Conservation (phyloP, 164 flowering plant species). For the Aristolochia californica region DNA sequence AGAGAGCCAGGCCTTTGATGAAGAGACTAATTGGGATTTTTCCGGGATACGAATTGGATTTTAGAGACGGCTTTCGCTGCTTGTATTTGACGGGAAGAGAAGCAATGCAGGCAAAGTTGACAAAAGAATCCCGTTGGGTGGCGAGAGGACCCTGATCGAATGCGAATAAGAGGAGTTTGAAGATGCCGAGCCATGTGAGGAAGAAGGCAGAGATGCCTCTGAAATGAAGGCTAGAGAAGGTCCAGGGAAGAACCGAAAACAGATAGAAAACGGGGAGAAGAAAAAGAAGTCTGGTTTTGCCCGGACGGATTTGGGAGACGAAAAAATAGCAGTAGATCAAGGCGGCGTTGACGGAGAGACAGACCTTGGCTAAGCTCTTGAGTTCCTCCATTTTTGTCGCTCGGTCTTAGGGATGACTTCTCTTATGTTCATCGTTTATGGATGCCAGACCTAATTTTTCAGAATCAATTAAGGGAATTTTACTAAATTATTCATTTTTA, state of each 20-base stretch:
- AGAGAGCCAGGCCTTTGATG: constrained; percentile 6
- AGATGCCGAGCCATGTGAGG: constrained; percentile 54
- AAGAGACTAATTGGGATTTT: neutral
- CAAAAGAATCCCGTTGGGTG: neutral
- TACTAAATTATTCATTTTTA: too few relatives aligned
- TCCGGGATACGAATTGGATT: neutral
- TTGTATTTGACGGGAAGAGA: constrained; percentile 15
- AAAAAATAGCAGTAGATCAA: constrained; percentile 29
- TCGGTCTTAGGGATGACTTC: too few relatives aligned
- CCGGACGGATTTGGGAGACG: constrained; percentile 18
- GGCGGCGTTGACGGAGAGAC: constrained; percentile 18
- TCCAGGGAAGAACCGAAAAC: constrained; percentile 36
- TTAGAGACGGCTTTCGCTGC: neutral
- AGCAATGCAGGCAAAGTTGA: constrained; percentile 8
- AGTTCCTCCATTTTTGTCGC: constrained; percentile 19
- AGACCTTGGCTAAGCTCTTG: constrained; percentile 27
- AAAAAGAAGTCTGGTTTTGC: constrained; percentile 23
- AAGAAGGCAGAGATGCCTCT: constrained; percentile 25
- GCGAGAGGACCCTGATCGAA: constrained; percentile 14
- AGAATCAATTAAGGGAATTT: too few relatives aligned
- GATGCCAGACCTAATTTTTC: too few relatives aligned
- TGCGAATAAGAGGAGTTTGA: constrained; percentile 23
- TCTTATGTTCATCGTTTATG: too few relatives aligned
- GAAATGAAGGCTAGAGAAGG: constrained; percentile 21
- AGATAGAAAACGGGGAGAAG: constrained; percentile 32